phyloP scores from a whole-genome alignment of 2,329 filamentous ascomycete genomes.

The Aspergillus sp. region DNA sequence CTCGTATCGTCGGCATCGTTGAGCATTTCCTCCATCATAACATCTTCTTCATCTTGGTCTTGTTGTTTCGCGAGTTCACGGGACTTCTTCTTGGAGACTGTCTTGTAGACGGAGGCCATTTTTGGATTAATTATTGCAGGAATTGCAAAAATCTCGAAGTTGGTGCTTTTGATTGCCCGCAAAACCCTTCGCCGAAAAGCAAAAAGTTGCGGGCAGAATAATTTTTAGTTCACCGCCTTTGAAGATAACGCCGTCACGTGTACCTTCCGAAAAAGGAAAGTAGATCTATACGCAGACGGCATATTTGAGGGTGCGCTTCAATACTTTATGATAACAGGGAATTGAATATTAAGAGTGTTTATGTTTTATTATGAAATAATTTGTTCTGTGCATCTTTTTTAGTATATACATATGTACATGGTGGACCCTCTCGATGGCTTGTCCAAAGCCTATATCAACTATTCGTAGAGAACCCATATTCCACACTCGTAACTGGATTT shows the following conservation, averaged over 20 bases:
- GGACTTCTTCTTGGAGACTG: conserved; percentile 61
- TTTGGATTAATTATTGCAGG: conserved; percentile 21
- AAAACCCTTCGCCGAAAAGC: conserved; percentile 20
- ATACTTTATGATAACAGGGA: not conserved
- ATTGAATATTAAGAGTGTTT: not conserved
- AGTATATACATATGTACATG: not conserved
- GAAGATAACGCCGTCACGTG: conserved; percentile 22
- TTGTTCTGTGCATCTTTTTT: not conserved
- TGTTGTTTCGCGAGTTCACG: conserved; percentile 51
- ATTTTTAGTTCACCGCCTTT: conserved; percentile 33
- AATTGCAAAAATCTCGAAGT: conserved; percentile 13
- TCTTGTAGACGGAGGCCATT: conserved; percentile 76
- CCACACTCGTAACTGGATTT: no score
- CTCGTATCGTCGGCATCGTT: conserved; percentile 38
- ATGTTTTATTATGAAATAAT: not conserved
- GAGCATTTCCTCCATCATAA: conserved; percentile 39
- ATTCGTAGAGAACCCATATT: no score
- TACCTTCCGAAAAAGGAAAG: not conserved
- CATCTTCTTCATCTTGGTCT: conserved; percentile 47
- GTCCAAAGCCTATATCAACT: no score
- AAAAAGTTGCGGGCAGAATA: conserved; percentile 39
- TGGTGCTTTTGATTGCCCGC: conserved; percentile 15
- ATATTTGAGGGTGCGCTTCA: not conserved
- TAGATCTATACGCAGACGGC: not conserved
- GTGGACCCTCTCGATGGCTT: no score